phyloP scores from a whole-genome alignment of 148 eudicot genomes.

The Vaccinium darrowii region DNA sequence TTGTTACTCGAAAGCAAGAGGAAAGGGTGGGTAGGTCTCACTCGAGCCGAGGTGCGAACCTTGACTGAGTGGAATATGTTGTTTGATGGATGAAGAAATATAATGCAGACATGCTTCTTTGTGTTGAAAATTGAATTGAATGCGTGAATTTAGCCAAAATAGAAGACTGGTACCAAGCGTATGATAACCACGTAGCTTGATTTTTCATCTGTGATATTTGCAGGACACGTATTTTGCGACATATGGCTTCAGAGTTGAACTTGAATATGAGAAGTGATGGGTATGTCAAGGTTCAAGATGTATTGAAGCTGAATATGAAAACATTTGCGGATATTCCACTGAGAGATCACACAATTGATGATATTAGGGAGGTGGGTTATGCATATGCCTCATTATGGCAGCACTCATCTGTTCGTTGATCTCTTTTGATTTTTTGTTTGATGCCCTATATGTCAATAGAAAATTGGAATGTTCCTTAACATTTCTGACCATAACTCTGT shows the following conservation, averaged over 20 bases:
- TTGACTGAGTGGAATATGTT: not conserved
- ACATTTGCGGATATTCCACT: conserved; percentile 72
- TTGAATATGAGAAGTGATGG: conserved; percentile 88
- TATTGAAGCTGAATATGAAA: conserved; percentile 62
- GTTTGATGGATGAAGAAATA: not conserved
- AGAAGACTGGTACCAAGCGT: not conserved
- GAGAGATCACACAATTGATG: conserved; percentile 74
- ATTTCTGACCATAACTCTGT: not conserved
- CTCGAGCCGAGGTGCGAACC: not conserved
- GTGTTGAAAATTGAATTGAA: not conserved
- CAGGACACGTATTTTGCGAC: conserved; percentile 86
- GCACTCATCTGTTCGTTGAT: not conserved
- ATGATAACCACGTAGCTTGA: not conserved
- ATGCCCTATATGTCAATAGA: not conserved
- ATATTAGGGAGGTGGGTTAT: conserved; percentile 78
- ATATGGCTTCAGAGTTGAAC: conserved; percentile 71
- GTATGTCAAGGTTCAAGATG: conserved; percentile 75
- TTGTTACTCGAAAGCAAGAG: not conserved
- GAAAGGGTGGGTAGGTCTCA: not conserved
- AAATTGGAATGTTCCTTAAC: not conserved
- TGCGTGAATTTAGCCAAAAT: not conserved
- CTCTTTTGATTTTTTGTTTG: not conserved
- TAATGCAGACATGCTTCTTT: conserved; percentile 6
- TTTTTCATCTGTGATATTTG: not conserved
- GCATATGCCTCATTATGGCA: not conserved